These are phyloP conservation scores for Pholiota molesta DNA, from an alignment of 768 basidiomycete species.

Conservation along the genomic window DNA sequence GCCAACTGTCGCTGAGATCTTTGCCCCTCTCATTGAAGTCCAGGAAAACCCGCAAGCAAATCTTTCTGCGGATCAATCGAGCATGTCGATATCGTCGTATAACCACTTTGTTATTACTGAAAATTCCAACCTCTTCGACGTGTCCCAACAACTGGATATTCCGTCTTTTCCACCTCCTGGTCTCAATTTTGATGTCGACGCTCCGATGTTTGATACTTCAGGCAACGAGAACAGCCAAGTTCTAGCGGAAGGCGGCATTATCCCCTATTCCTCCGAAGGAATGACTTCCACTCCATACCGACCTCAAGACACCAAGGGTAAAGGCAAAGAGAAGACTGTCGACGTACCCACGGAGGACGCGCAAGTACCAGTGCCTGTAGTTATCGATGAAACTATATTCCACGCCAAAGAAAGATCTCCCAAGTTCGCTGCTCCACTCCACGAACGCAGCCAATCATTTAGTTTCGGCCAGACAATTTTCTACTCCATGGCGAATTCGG, in stretches of 20 bases:
- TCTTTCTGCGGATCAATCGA: constrained; percentile 18
- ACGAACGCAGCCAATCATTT: constrained; percentile 70
- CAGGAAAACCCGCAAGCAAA: constrained; percentile 22
- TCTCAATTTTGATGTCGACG: constrained; percentile 41
- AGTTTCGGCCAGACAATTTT: constrained; percentile 68
- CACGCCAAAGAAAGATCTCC: constrained; percentile 44
- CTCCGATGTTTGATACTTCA: constrained; percentile 39
- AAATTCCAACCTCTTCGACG: constrained; percentile 55
- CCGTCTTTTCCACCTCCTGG: constrained; percentile 50
- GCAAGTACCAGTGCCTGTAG: constrained; percentile 20
- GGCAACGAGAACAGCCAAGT: constrained; percentile 31
- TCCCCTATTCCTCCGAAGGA: constrained; percentile 22
- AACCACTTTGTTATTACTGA: constrained; percentile 39
- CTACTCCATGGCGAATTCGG: constrained; percentile 46
- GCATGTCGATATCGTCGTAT: constrained; percentile 34
- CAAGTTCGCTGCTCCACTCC: constrained; percentile 37
- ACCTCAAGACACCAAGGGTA: constrained; percentile 36
- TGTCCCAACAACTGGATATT: constrained; percentile 58
- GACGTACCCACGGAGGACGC: constrained; percentile 17
- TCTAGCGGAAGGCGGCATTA: constrained; percentile 20
- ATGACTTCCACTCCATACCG: constrained; percentile 50
- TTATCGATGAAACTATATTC: constrained; percentile 48
- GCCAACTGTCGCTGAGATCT: constrained; percentile 53
- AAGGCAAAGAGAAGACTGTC: constrained; percentile 37
- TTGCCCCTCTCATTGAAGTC: constrained; percentile 40